Percentiles rank a stretch among this genome's conserved stretches.
Conservation (phyloP, 2,329 filamentous ascomycete species). For the Cryphonectria carpinicola region DNA sequence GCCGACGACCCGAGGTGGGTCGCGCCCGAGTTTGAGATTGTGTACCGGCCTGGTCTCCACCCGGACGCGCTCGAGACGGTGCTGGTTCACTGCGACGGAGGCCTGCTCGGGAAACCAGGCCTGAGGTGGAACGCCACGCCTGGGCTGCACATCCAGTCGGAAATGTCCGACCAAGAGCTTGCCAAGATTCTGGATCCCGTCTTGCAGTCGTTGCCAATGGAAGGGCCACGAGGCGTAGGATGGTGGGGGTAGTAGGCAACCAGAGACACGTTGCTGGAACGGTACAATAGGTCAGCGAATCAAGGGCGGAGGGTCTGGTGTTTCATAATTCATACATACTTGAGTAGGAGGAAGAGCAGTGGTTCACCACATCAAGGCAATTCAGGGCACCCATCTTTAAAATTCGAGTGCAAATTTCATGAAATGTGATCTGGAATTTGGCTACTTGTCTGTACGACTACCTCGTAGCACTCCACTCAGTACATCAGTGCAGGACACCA, state of each 20-base stretch:
- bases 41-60: not conserved
- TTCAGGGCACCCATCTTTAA: not conserved
- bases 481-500: not conserved
- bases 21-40: not conserved
- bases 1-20: not conserved
- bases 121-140: not conserved
- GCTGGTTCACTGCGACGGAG: not conserved
- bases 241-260: constrained; percentile 4
- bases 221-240: not conserved
- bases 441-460: not conserved
- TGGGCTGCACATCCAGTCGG: not conserved
- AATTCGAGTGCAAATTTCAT: not conserved
- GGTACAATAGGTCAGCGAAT: not conserved
- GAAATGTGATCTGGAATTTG: not conserved
- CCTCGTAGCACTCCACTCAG: not conserved
- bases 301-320: not conserved
- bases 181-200: not conserved
- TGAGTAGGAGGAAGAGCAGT: not conserved
- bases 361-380: no score
- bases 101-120: not conserved
- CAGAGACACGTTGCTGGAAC: not conserved
- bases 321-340: not conserved
- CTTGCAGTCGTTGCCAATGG: not conserved
- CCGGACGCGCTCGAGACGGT: not conserved
- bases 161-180: not conserved